A percentile compares a stretch with the other conserved stretches of the same genome.
Conservation (phyloP, 2,329 filamentous ascomycete genomes). For the Exophiala dermatitidis region DNA sequence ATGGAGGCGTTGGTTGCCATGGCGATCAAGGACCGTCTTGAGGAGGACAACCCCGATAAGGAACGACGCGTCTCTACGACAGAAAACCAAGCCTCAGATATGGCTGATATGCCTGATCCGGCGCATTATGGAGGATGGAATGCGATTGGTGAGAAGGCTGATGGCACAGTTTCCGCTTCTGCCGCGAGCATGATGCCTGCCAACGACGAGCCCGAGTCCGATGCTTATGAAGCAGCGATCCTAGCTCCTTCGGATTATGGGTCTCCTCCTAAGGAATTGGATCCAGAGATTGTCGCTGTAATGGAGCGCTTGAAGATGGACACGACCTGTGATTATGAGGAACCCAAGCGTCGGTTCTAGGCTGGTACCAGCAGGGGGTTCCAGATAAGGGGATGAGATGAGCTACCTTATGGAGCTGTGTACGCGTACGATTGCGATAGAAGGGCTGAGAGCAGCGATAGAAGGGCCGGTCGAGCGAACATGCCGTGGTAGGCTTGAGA, state of each 20-base stretch:
- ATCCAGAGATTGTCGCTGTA: conserved; percentile 2
- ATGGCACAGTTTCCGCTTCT: neutral
- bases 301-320: conserved; percentile 10
- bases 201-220: conserved; percentile 5
- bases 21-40: conserved; percentile 36
- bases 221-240: conserved; percentile 14
- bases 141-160: neutral
- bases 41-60: conserved; percentile 21
- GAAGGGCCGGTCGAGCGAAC: no score
- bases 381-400: neutral
- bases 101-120: neutral
- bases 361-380: neutral
- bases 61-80: neutral
- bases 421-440: no score
- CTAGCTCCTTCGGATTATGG: conserved; percentile 7
- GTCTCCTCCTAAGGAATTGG: conserved; percentile 5
- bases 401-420: neutral
- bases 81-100: neutral
- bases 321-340: conserved; percentile 7
- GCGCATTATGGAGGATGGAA: neutral
- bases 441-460: no score
- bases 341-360: neutral
- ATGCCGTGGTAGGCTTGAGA: no score
- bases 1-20: conserved; percentile 65
- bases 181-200: neutral